Evolutionary conservation across 164 flowering plant genomes (phyloP).

Genomic region (Stephania cephalantha): DNA sequence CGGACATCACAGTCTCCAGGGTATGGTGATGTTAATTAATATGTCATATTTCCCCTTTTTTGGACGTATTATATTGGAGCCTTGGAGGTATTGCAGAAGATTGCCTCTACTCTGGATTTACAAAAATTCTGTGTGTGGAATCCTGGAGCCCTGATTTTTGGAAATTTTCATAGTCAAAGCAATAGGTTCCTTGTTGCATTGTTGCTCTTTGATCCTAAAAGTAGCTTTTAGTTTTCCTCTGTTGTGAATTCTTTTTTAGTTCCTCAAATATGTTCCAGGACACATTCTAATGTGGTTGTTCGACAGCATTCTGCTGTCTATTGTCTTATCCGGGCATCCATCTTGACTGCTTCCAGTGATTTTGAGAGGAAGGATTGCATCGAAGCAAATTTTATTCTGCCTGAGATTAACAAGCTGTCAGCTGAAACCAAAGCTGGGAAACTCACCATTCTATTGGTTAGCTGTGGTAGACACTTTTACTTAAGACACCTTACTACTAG

Average conservation of each 20-base stretch:
- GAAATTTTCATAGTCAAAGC: not conserved
- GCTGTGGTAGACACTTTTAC: constrained; percentile 45
- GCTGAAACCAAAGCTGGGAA: constrained; percentile 49
- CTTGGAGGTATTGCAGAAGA: not conserved
- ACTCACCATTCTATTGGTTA: constrained; percentile 53
- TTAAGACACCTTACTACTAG: not conserved
- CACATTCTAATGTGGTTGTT: constrained; percentile 9
- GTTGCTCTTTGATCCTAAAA: not conserved
- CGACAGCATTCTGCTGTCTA: constrained; percentile 43
- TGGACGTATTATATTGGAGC: not conserved
- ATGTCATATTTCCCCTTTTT: not conserved
- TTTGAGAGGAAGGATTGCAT: constrained; percentile 33
- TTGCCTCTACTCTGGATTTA: not conserved
- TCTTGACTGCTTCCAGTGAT: constrained; percentile 32
- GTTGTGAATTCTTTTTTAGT: not conserved
- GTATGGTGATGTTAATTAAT: constrained; percentile 25
- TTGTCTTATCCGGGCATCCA: constrained; percentile 37
- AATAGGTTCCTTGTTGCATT: not conserved
- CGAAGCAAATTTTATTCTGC: constrained; percentile 59
- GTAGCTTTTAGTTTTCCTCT: not conserved
- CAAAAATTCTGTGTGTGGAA: not conserved
- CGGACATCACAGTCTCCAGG: constrained; percentile 40
- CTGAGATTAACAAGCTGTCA: constrained; percentile 58
- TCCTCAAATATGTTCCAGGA: not conserved
- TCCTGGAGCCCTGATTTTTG: not conserved